Evolutionary conservation across 768 basidiomycete species (phyloP).

Genomic region (Russula sp.): DNA sequence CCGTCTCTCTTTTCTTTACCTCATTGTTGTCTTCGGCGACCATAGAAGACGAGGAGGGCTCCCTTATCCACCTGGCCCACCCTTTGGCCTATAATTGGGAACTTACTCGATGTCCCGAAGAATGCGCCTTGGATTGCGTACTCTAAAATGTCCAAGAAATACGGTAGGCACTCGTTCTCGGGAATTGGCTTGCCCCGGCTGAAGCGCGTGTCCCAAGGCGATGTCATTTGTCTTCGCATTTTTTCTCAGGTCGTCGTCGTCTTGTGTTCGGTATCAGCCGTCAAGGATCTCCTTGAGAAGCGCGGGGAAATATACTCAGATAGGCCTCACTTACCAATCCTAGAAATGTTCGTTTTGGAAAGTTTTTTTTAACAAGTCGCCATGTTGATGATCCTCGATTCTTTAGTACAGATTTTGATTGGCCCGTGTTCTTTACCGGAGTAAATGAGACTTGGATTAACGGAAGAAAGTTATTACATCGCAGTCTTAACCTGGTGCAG

Average conservation of each 20-base stretch:
- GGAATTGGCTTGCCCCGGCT: neutral
- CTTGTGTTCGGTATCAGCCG: slow-evolving; percentile 46
- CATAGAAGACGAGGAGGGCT: slow-evolving; percentile 8
- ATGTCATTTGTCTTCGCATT: slow-evolving; percentile 34
- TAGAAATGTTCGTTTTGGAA: slow-evolving; percentile 9
- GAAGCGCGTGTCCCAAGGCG: neutral
- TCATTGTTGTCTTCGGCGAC: neutral
- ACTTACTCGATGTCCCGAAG: slow-evolving; percentile 7
- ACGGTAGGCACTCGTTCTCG: neutral
- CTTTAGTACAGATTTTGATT: slow-evolving; percentile 5
- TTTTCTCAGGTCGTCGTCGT: slow-evolving; percentile 50
- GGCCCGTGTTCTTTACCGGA: slow-evolving; percentile 5
- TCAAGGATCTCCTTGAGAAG: slow-evolving; percentile 52
- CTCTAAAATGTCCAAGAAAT: slow-evolving; percentile 7
- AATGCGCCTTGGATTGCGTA: neutral
- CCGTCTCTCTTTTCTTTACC: neutral
- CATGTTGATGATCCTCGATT: neutral
- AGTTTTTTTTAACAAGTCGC: neutral
- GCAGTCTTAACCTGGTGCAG: slow-evolving; percentile 14
- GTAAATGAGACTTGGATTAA: slow-evolving; percentile 10
- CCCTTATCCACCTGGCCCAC: slow-evolving; percentile 19
- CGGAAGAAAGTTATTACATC: slow-evolving; percentile 10
- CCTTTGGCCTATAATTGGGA: slow-evolving; percentile 8
- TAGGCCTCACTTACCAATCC: slow-evolving; percentile 3
- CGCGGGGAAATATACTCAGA: slow-evolving; percentile 39